Base-by-base conservation (phyloP, 2,329 filamentous ascomycete species). In the Apiospora marii region DNA sequence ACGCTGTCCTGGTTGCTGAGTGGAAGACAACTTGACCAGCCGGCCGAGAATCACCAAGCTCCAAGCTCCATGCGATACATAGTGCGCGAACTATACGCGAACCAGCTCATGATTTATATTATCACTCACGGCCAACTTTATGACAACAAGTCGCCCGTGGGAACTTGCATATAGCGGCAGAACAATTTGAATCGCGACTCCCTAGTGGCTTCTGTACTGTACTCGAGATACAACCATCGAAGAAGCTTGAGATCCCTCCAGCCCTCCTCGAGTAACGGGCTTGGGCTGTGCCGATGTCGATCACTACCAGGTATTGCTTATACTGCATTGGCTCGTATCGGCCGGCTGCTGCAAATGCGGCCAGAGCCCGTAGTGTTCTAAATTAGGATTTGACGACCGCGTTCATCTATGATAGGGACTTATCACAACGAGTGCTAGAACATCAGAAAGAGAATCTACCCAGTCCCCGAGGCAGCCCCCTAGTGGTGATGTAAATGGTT, bases 281-380 rank as follows among this genome's bases (percentile, higher is more conserved):
- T 41, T 41, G 34, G 58, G 34, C 41, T 30, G 58, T 64, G 58
- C 58, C 34, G 34, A 41, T 41, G 58, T 30, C 58, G 58, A 64
- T 64, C 58, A 64, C 58, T 64, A 41, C 58, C 58, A 61, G 22
- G 30, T 64, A 37, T 41, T 41, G 58, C 22, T 24, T 41, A 64
- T 41, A 41, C 58, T 64, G 58, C 58, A 64, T 64, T 64, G 58
- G 58, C 22, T 24, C 58, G 58, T 41, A 64, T 41, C 34, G 58
- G 58, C 34, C 24, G 58, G 19, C 22, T 64, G 34, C 34, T 64
- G 58, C 34, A 41, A 64, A 27, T 64, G 30, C 30, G 22, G 34
- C 58, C 13, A 64, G 22, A 64, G 34, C 27, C 27, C 27, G 27
- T 5, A 64, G 34, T 41, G 34, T 8, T 41, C 58, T 64, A 64